phyloP scores from a whole-genome alignment of 129 eudicot species.

The Arctium minus region DNA sequence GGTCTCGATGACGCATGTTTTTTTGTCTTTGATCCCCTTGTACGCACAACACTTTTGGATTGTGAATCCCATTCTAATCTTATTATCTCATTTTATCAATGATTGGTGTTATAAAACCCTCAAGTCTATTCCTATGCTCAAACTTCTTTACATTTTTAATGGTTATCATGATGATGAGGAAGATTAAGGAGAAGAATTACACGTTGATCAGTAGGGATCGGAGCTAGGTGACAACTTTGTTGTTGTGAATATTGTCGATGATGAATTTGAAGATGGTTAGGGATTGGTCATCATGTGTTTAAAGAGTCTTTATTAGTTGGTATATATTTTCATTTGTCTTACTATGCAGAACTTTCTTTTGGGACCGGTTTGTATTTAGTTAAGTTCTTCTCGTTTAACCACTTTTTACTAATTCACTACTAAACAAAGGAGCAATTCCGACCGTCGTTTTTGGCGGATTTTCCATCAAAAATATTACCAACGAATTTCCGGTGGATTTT shows the following conservation, averaged over 20 bases:
- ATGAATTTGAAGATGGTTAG: background rate
- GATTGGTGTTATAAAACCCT: background rate
- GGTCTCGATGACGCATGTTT: background rate
- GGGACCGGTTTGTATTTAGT: no score
- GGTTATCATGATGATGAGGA: background rate
- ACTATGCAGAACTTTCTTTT: no score
- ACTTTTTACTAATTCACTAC: no score
- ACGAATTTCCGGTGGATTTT: no score
- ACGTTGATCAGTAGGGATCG: background rate
- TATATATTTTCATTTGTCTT: no score
- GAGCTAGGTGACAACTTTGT: background rate
- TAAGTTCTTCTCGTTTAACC: no score
- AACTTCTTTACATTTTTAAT: no score
- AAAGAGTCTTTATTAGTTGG: background rate
- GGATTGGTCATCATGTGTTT: background rate
- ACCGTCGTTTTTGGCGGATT: no score
- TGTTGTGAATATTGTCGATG: background rate
- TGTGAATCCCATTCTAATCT: background rate
- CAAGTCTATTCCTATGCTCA: background rate
- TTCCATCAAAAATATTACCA: no score
- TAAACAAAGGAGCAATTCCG: no score
- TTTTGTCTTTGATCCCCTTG: slow-evolving; percentile 16
- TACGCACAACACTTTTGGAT: slow-evolving; percentile 14
- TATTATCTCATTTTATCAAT: slow-evolving; percentile 22
- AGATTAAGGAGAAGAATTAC: background rate